These are phyloP conservation scores for Zalaria sp. DNA, from an alignment of 2,329 filamentous ascomycete genomes.

Conservation along the genomic window DNA sequence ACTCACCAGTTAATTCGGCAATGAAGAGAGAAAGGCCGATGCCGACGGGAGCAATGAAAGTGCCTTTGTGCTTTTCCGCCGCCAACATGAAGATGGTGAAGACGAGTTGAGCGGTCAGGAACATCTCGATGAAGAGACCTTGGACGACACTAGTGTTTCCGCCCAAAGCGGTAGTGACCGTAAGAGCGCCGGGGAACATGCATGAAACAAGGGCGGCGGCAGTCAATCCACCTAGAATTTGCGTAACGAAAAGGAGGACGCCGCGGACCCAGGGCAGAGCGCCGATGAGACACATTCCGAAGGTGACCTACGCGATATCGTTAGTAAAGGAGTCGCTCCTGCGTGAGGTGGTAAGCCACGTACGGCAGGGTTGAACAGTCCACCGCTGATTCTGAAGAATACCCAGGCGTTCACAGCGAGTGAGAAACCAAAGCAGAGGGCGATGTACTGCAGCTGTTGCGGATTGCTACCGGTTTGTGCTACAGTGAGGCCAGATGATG, in stretches of 20 bases:
- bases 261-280: conserved; percentile 20
- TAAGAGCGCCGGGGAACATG: conserved; percentile 23
- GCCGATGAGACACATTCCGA: conserved; percentile 22
- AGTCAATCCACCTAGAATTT: conserved; percentile 24
- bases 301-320: conserved; percentile 11
- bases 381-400: conserved; percentile 22
- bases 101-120: conserved; percentile 25
- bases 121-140: conserved; percentile 27
- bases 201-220: conserved; percentile 19
- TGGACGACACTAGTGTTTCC: conserved; percentile 20
- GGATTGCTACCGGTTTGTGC: conserved; percentile 18
- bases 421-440: conserved; percentile 25
- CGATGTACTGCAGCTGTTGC: conserved; percentile 23
- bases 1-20: conserved; percentile 21
- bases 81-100: conserved; percentile 28
- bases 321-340: background rate
- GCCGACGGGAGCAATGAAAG: conserved; percentile 26
- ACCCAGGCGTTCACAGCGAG: conserved; percentile 27
- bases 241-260: conserved; percentile 18
- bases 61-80: conserved; percentile 27
- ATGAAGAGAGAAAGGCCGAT: conserved; percentile 34
- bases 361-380: conserved; percentile 23
- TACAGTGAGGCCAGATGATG: conserved; percentile 9
- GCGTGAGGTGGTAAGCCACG: conserved; percentile 1
- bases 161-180: conserved; percentile 20